phyloP scores from a whole-genome alignment of 2,329 filamentous ascomycete species.

The Fusarium tjaetaba region DNA sequence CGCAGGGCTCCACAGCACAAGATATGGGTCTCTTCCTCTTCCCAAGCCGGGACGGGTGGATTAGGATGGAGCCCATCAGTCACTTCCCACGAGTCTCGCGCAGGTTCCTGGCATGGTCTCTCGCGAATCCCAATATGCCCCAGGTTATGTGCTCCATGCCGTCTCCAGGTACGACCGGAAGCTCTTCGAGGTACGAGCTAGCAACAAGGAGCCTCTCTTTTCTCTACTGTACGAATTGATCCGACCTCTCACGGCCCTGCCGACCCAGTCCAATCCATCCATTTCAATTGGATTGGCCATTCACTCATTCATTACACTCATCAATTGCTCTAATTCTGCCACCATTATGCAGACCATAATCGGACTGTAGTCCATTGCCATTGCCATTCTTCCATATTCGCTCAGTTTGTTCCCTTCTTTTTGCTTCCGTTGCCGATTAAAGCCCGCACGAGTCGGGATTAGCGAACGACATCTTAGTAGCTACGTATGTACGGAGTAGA shows the following conservation, averaged over 20 bases:
- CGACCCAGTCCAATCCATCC: constrained; percentile 19
- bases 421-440: constrained; percentile 25
- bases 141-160: constrained; percentile 34
- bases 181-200: constrained; percentile 35
- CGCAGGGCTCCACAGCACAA: constrained; percentile 30
- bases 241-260: constrained; percentile 37
- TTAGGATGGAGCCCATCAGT: constrained; percentile 31
- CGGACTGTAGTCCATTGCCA: constrained; percentile 11
- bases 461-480: constrained; percentile 15
- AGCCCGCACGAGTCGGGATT: constrained; percentile 30
- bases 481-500: neutral
- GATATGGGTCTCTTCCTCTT: constrained; percentile 13
- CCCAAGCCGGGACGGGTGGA: constrained; percentile 36
- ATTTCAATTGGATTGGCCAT: constrained; percentile 13
- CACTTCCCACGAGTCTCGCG: constrained; percentile 33
- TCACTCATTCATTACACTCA: constrained; percentile 12
- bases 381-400: constrained; percentile 19
- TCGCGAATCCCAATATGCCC: constrained; percentile 38
- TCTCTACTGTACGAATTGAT: constrained; percentile 43
- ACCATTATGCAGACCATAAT: constrained; percentile 16
- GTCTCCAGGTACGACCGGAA: constrained; percentile 42
- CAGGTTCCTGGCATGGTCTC: constrained; percentile 35
- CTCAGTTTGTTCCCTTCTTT: constrained; percentile 12
- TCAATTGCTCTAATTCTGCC: constrained; percentile 18
- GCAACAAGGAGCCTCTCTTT: constrained; percentile 28